A percentile compares a stretch with the other conserved stretches of the same genome.
phyloP scores from a whole-genome alignment of 768 basidiomycete genomes.

The Pleurotus salmoneostramineus region DNA sequence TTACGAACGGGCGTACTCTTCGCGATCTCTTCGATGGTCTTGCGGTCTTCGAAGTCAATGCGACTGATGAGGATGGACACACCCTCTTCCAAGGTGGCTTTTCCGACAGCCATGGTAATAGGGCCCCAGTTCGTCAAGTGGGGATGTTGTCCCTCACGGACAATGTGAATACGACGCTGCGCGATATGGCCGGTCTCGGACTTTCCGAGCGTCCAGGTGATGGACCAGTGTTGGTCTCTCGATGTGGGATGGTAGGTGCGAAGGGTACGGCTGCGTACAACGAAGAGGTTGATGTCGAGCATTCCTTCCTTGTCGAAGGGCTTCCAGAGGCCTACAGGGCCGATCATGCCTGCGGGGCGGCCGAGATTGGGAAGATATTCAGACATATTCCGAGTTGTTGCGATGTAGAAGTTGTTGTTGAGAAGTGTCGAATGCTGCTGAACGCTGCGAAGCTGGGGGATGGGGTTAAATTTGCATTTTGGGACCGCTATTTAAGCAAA shows the following conservation, averaged over 20 bases:
- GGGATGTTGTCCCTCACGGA: slow-evolving; percentile 12
- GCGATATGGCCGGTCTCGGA: slow-evolving; percentile 10
- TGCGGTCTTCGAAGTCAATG: slow-evolving; percentile 13
- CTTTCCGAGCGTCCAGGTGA: slow-evolving; percentile 18
- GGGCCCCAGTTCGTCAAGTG: slow-evolving; percentile 25
- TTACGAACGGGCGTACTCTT: slow-evolving; percentile 14
- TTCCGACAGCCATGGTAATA: slow-evolving; percentile 13
- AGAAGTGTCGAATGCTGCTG: background rate
- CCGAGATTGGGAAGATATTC: slow-evolving; percentile 5
- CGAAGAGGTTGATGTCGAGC: slow-evolving; percentile 4
- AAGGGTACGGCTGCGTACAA: background rate
- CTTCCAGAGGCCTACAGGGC: slow-evolving; percentile 3
- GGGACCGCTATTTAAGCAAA: too few species aligned
- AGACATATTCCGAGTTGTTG: background rate
- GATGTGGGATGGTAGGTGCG: slow-evolving; percentile 1
- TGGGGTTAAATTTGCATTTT: background rate
- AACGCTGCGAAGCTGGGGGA: background rate
- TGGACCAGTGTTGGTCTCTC: slow-evolving; percentile 13
- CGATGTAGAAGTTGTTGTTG: background rate
- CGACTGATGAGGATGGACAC: slow-evolving; percentile 10
- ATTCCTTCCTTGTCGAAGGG: background rate
- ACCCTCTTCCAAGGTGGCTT: slow-evolving; percentile 1
- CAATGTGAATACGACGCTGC: slow-evolving; percentile 17
- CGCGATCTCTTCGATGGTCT: slow-evolving; percentile 19
- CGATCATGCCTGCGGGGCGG: background rate